Evolutionary conservation across 352 stramenopile species (phyloP), one percentile per base, ranked within the genome.

Genomic region (Albugo laibachii): DNA sequence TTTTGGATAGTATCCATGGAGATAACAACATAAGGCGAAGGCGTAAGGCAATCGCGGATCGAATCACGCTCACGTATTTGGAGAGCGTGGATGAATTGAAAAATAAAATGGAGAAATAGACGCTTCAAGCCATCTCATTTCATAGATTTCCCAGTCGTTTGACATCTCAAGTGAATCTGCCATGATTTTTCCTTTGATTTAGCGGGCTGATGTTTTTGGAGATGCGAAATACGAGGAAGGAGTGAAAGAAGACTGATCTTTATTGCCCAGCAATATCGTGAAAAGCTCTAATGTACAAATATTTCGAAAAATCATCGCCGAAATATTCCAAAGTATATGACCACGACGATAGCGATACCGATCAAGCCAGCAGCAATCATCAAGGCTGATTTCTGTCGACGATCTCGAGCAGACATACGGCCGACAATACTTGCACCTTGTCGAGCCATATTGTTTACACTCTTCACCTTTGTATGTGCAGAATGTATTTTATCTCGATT

Each of bases 271-370:
- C 42, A n/a, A 8, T 15, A 20, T 15, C 2, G 36, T 47, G 31
- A 15, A 38, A 31, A n/a, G 3, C 16, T 20, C 5, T 34, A 34
- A 47, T 34, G 16, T 47, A 15, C 31, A 38, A 5, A 49, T 15
- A 5, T 31, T 8, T 10, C 24, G 3, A 8, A 10, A 31, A 3
- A 8, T 52, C 47, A 49, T 45, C 35, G 36, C 21, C 43, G 36
- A 62, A 91, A 91, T 54, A 91, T 83, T 42, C 75, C 75, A 65
- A 85, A 88, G 67, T 88, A 88, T 62, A 91, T 83, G 49, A 91
- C 62, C 50, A 91, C 57, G 11, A 91, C 43, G 54, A 91, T 91
- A 31, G 78, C 78, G 49, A 91, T 43, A 46, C 69, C 63, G 51
- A 91, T 88, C 55, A 91, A 85, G 31, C 61, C 69, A 10, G 75